Evolutionary conservation across 352 stramenopile species (phyloP), one percentile per base, ranked within the genome.

Genomic region (Globisporangium lucens): DNA sequence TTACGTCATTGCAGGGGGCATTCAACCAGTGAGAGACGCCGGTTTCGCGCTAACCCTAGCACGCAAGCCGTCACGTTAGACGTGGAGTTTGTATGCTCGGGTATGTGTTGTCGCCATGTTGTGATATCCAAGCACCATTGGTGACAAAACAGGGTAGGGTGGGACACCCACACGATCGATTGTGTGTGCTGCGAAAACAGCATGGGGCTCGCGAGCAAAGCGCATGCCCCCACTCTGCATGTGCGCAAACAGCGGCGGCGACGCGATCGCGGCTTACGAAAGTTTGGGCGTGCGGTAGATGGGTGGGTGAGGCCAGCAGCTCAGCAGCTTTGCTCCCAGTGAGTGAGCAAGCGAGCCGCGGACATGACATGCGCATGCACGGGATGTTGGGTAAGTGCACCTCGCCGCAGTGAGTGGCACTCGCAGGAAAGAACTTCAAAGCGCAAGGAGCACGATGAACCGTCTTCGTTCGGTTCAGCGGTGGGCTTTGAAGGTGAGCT

Each of bases 1-100:
- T 61, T 61, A 49, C 56, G 56, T 61, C 56, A 61, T 61, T 61
- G 56, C 20, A 51, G 9, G 22, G 56, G 56, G 56, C 56, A 61
- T 61, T 61, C 56, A 49, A 20, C 33, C 56, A 61, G 33, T 61
- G 20, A 41, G 12, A 61, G 36, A 49, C 56, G 56, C 36, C 1
- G 47, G 47, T 55, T 55, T 55, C 22, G 9, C 30, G 10, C 8
- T 1, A 33, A 33, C 3, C 43, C 33, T 24, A 55, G n/a, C 10
- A 1, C 22, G 47, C 47, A n/a, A 12, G 47, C 47, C n/a, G 47
- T 55, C 47, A 55, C 47, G 17, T 17, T 29, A 5, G 47, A 49
- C 56, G 49, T 49, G 56, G 27, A n/a, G 20, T 61, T 61, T 61
- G 56, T 61, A 61, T 47, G 33, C 29, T n/a, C 3, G 4, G 5